Evolutionary conservation across 192 early-diverging fungal species (phyloP), one percentile per base, ranked within the genome.

Genomic region (Linnemannia elongata): DNA sequence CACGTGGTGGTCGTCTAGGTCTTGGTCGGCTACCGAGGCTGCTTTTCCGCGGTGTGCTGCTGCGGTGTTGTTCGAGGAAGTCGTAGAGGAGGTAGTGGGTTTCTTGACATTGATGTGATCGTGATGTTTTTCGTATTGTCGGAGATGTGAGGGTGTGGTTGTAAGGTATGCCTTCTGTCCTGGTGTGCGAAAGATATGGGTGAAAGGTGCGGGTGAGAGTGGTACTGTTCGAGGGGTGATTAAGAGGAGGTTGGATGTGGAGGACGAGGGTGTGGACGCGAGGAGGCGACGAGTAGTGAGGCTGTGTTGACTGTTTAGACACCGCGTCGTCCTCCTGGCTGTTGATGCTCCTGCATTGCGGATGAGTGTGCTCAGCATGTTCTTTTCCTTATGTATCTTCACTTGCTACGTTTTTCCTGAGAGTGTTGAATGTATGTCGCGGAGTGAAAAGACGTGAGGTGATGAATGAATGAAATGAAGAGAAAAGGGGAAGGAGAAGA

Each of bases 101-200:
- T 60, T 60, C 55, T 60, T 60, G 55, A 60, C 6, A n/a, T 60
- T 60, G 55, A 66, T 66, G 4, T 66, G 60, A 30, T 66, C 60
- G 12, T 66, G 60, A 2, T 66, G 60, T 33, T 66, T 66, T 33
- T 66, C 60, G 60, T 66, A 66, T 33, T 66, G 60, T 33, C 60
- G 60, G 12, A 66, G 60, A 12, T 33, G 12, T 33, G n/a, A 4
- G 6, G 60, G n/a, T 33, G 60, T 33, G n/a, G 60, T 66, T 27
- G 60, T 66, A 30, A 66, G 30, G 27, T 30, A 66, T 27, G 60
- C 60, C 4, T 10, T 27, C 12, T 66, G 55, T 6, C n/a, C n/a
- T 27, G n/a, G n/a, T 49, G 47, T 49, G 17, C 17, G 5, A 20
- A 17, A 18, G 22, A 2, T 17, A 10, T 18, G 15, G 6, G 15